Evolutionary conservation across 495 filamentous ascomycete species (phyloP), one percentile per base, ranked within the genome.

Genomic region (Letharia columbiana): DNA sequence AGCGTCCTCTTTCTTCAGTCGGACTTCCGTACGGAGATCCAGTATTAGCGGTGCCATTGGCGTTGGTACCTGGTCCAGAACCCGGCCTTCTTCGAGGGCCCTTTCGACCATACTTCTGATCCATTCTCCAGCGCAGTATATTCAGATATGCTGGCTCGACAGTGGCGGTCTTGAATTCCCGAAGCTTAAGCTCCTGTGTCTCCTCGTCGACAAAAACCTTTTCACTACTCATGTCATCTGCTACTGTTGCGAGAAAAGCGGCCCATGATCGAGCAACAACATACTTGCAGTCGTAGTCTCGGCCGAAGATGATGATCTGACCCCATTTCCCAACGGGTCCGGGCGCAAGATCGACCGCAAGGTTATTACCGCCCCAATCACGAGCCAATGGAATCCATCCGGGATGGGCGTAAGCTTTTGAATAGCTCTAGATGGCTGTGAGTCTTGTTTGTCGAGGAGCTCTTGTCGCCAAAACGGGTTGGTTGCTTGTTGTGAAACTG

Each of bases 211-310:
- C 87, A 68, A 85, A 87, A 78, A 89, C 90, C 73, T 96, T 91
- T 62, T 90, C 87, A 68, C 90, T 90, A 76, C 82, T 84, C 67
- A 99, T 77, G 69, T 99, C 94, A 70, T 98, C 95, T 28, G 94
- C 91, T 20, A 97, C 83, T 39, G 85, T 84, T 17, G 91, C 92
- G 17, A 99, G 76, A 71, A 99, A 92, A 13, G 87, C 81, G 23
- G 88, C 85, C 94, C 94, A 99, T 5, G 94, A 98, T 54, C 89
- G 87, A 40, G 94, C 88, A 64, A 99, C 82, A 35, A 99, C 93
- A 71, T 94, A 98, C 77, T 98, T 99, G 77, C 90, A 95, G 75
- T 99, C 94, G 75, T 96, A 99, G 77, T 99, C 94, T 35, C 94
- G 89, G 49, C 94, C 94, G 68, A 96, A 96, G 54, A 99, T 84